phyloP scores from a whole-genome alignment of 805 yeast species.

The Saturnispora bothae region DNA sequence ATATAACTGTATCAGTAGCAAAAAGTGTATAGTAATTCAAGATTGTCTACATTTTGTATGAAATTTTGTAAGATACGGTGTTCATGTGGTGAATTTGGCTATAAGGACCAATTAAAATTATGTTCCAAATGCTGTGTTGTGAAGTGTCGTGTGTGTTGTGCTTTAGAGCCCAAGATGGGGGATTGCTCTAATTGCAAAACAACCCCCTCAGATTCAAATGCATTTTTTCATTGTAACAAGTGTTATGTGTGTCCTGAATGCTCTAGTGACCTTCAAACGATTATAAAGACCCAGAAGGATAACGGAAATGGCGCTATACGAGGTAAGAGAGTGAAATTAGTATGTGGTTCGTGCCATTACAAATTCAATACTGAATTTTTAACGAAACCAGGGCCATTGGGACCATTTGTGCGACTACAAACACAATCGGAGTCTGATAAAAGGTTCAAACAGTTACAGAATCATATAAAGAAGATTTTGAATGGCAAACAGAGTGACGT shows the following conservation, averaged over 20 bases:
- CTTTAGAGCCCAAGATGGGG: too few relatives aligned
- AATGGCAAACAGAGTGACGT: background rate
- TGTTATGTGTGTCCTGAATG: conserved; percentile 30
- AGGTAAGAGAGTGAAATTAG: conserved; percentile 5
- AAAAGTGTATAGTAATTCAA: too few relatives aligned
- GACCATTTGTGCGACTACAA: conserved; percentile 2
- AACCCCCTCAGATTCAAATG: background rate
- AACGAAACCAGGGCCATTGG: background rate
- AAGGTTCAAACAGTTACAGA: background rate
- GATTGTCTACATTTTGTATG: too few relatives aligned
- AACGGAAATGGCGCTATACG: conserved; percentile 9
- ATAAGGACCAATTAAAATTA: too few relatives aligned
- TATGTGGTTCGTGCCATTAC: background rate
- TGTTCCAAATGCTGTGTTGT: too few relatives aligned
- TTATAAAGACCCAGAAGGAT: background rate
- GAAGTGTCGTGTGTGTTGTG: too few relatives aligned
- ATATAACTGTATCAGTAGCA: too few relatives aligned
- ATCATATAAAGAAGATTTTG: background rate
- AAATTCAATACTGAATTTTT: conserved; percentile 5
- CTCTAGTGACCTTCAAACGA: conserved; percentile 12
- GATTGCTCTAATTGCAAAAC: too few relatives aligned
- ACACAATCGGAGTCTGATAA: background rate
- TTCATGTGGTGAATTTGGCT: too few relatives aligned
- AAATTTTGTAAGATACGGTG: too few relatives aligned
- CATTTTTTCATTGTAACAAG: conserved; percentile 17